Conservation (phyloP, 2,329 filamentous ascomycete species). For the Pseudogymnoascus destructans region DNA sequence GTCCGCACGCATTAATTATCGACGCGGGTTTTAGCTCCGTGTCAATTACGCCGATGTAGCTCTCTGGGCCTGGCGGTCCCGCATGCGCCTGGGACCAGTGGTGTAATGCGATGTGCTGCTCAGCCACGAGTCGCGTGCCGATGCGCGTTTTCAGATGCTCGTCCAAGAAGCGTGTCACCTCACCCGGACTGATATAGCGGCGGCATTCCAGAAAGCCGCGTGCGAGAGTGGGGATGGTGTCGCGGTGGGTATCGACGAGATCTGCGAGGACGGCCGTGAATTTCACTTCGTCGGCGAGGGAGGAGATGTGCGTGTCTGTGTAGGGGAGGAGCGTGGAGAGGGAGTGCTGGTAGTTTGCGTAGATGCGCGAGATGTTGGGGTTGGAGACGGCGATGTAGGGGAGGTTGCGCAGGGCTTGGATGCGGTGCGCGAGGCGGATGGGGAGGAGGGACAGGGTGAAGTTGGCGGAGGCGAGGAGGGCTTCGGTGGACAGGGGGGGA, state of each 20-base stretch:
- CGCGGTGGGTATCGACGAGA: constrained; percentile 85
- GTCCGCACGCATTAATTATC: constrained; percentile 72
- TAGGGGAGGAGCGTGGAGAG: constrained; percentile 83
- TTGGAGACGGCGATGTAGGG: constrained; percentile 99
- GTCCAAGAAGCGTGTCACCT: constrained; percentile 87
- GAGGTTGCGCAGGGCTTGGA: constrained; percentile 82
- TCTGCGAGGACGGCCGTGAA: constrained; percentile 92
- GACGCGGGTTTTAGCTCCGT: constrained; percentile 71
- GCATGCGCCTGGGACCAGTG: constrained; percentile 57
- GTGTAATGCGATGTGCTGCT: constrained; percentile 92
- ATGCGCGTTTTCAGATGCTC: constrained; percentile 89
- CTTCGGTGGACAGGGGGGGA: constrained; percentile 67
- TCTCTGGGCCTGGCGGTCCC: constrained; percentile 40
- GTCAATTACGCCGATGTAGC: constrained; percentile 91
- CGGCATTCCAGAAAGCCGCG: constrained; percentile 86
- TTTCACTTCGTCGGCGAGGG: constrained; percentile 71
- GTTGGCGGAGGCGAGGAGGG: constrained; percentile 81
- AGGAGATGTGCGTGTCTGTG: constrained; percentile 57
- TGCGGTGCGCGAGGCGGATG: constrained; percentile 82
- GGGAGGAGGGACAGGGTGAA: constrained; percentile 90
- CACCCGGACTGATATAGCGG: constrained; percentile 68
- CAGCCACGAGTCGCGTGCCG: constrained; percentile 83
- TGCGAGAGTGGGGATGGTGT: constrained; percentile 87
- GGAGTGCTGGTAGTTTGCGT: constrained; percentile 91
- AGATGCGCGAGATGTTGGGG: constrained; percentile 84